phyloP scores from a whole-genome alignment of 768 basidiomycete genomes.

The Holtermanniella nyarrowii region DNA sequence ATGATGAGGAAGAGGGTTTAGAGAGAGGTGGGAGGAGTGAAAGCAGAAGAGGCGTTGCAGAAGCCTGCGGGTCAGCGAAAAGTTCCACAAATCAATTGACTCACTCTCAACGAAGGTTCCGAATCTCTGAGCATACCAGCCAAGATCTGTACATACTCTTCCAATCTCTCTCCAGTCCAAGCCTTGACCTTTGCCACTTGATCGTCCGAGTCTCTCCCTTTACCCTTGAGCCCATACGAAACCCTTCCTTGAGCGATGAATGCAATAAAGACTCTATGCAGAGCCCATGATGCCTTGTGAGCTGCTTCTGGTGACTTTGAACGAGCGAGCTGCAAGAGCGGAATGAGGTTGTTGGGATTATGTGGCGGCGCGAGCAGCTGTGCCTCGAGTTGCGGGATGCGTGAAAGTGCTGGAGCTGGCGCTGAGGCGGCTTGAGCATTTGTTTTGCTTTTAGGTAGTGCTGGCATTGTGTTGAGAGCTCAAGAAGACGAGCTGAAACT shows the following conservation, averaged over 20 bases:
- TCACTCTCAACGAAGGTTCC: constrained; percentile 62
- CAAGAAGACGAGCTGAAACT: too few relatives aligned
- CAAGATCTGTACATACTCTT: constrained; percentile 60
- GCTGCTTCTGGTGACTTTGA: constrained; percentile 48
- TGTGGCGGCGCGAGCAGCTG: constrained; percentile 53
- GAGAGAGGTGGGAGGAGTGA: constrained; percentile 27
- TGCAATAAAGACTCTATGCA: constrained; percentile 65
- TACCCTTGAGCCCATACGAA: constrained; percentile 40
- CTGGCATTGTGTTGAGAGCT: not conserved
- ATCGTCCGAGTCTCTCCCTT: constrained; percentile 25
- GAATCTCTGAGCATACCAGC: constrained; percentile 63
- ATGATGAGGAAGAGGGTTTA: constrained; percentile 7
- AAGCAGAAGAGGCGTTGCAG: constrained; percentile 24
- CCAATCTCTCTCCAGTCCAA: constrained; percentile 71
- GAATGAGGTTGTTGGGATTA: constrained; percentile 59
- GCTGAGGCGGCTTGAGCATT: not conserved
- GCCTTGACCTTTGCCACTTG: constrained; percentile 52
- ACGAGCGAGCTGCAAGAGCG: constrained; percentile 56
- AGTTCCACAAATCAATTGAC: constrained; percentile 24
- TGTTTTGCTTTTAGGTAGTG: constrained; percentile 3
- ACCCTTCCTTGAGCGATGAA: constrained; percentile 43
- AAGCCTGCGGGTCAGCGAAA: constrained; percentile 11
- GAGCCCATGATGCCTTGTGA: constrained; percentile 67
- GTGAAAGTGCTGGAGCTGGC: constrained; percentile 10
- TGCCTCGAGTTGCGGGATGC: constrained; percentile 43